phyloP scores from a whole-genome alignment of 495 filamentous ascomycete genomes.

The Daldinia concentrica region DNA sequence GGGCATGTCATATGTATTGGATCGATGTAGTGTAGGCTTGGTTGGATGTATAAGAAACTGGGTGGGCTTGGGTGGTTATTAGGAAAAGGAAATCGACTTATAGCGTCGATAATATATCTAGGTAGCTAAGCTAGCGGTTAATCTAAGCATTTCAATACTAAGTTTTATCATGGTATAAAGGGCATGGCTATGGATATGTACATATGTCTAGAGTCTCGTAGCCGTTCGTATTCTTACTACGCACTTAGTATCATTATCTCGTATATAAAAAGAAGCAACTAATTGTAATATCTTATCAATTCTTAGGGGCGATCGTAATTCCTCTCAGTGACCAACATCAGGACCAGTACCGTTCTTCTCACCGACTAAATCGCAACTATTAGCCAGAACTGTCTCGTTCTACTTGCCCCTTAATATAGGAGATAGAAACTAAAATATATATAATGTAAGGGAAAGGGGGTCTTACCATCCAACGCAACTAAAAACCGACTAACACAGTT shows the following conservation, averaged over 20 bases:
- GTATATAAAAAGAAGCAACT: not conserved
- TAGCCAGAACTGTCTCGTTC: not conserved
- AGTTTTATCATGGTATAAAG: not conserved
- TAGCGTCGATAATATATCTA: constrained; percentile 21
- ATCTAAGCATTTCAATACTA: constrained; percentile 7
- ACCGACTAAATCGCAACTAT: constrained; percentile 50
- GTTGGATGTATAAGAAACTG: constrained; percentile 4
- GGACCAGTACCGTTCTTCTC: constrained; percentile 59
- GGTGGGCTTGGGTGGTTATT: not conserved
- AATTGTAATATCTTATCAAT: not conserved
- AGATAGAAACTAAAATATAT: not conserved
- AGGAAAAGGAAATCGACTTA: constrained; percentile 11
- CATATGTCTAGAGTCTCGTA: not conserved
- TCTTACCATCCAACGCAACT: constrained; percentile 80
- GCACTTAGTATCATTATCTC: no score
- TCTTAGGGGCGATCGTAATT: not conserved
- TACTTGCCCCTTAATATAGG: not conserved
- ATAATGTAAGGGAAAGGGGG: not conserved
- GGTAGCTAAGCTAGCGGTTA: constrained; percentile 21
- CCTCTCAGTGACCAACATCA: constrained; percentile 39
- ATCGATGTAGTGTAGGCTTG: constrained; percentile 23
- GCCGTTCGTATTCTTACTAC: not conserved
- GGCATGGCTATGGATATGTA: not conserved
- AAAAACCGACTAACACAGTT: constrained; percentile 88
- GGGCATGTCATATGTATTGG: constrained; percentile 35